These are phyloP conservation scores for Leccinum barrowsii DNA, from an alignment of 768 basidiomycete species.

Conservation along the genomic window DNA sequence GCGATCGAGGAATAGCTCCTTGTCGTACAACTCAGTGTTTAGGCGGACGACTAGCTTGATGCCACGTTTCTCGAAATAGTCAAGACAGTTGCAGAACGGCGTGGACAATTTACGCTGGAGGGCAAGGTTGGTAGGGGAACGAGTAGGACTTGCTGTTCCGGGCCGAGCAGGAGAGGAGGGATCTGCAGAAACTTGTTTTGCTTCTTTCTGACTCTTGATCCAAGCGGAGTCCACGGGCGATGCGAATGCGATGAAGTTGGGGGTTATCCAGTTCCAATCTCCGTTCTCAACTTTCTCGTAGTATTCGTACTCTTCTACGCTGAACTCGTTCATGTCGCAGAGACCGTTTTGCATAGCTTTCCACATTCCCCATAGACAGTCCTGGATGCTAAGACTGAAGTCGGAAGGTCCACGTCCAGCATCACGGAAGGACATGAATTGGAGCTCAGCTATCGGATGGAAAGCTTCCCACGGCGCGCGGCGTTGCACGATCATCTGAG, in stretches of 20 bases:
- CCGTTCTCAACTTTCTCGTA: constrained; percentile 96
- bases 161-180: constrained; percentile 28
- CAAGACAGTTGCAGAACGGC: constrained; percentile 86
- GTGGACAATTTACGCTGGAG: constrained; percentile 74
- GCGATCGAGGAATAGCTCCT: constrained; percentile 71
- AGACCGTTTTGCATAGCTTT: constrained; percentile 89
- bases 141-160: constrained; percentile 19
- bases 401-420: constrained; percentile 91
- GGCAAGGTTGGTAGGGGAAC: constrained; percentile 44
- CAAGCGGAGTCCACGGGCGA: constrained; percentile 82
- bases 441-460: constrained; percentile 85
- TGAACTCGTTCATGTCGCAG: constrained; percentile 93
- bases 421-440: constrained; percentile 95
- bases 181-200: constrained; percentile 37
- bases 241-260: constrained; percentile 90
- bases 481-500: constrained; percentile 87
- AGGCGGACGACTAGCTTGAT: constrained; percentile 91
- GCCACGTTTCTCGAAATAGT: constrained; percentile 85
- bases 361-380: constrained; percentile 85
- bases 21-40: constrained; percentile 91
- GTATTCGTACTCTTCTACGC: constrained; percentile 86
- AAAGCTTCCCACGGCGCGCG: constrained; percentile 94
- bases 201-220: constrained; percentile 74
- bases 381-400: constrained; percentile 91
- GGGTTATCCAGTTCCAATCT: constrained; percentile 95